Percentiles rank a stretch among this genome's conserved stretches.
phyloP scores from a whole-genome alignment of 306 rosid species.

The Begonia peltatifolia region DNA sequence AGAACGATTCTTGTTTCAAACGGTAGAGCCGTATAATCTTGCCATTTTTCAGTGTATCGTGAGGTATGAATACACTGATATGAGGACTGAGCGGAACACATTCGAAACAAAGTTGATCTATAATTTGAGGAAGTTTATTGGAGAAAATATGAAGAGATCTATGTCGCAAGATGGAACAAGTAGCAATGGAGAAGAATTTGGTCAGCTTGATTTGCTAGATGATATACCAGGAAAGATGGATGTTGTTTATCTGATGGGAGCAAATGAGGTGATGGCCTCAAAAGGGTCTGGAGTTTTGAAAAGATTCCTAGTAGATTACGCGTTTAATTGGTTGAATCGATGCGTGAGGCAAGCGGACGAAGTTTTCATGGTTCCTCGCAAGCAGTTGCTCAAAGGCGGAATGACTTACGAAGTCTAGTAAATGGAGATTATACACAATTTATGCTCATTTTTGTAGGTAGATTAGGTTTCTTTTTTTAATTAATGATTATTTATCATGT shows the following conservation, averaged over 20 bases:
- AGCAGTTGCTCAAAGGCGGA: not conserved
- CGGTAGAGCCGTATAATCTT: not conserved
- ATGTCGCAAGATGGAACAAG: not conserved
- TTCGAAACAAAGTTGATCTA: not conserved
- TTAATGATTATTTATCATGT: too few species aligned
- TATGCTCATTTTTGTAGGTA: too few species aligned
- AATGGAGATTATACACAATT: too few species aligned
- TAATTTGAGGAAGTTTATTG: not conserved
- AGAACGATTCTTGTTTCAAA: slow-evolving; percentile 14
- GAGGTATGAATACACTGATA: not conserved
- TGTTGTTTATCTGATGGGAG: not conserved
- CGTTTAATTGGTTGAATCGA: not conserved
- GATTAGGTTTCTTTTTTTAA: too few species aligned
- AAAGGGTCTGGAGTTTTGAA: not conserved
- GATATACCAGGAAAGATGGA: too few species aligned
- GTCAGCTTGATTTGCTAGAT: too few species aligned
- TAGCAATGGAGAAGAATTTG: not conserved
- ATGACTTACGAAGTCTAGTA: not conserved
- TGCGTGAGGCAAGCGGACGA: not conserved
- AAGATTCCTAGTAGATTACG: not conserved
- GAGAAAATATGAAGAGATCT: too few species aligned
- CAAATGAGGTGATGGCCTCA: not conserved
- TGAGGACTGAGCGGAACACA: not conserved
- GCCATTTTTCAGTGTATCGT: too few species aligned
- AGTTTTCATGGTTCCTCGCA: not conserved